Base-by-base conservation (phyloP, 371 early-diverging fungal species). In the Encephalitozoon hellem region DNA sequence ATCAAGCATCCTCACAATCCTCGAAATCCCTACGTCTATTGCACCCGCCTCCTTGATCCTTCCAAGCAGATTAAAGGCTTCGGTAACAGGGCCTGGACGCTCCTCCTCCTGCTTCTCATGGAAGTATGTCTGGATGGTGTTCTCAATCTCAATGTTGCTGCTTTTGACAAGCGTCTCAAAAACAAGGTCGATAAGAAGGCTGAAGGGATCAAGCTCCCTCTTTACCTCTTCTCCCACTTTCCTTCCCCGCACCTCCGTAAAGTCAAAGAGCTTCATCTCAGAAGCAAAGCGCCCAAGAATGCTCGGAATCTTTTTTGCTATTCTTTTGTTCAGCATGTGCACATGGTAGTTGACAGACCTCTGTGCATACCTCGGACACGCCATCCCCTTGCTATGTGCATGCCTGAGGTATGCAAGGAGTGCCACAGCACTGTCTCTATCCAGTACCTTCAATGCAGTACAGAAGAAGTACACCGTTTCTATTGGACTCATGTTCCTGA, bases 341-440 rank as follows among this genome's bases (percentile, higher is more conserved):
- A 72, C 59, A 23, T 72, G 72, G 30, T 52, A 72, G 47, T 59
- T 72, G 32, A 72, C 23, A 0, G 72, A 54, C 39, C 53, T 72
- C 45, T 72, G 72, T 12, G 72, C 72, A 49, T 72, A 72, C 42
- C 45, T 41, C 45, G 72, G 72, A n/a, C 55, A 72, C 8, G 0
- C 9, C 15, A 72, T 18, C n/a, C 47, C 34, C 23, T 23, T 72
- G 2, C 32, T 63, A n/a, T 72, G 72, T 8, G 45, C 30, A 30
- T 63, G 32, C 12, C 47, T 15, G 25, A 72, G 34, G 47, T 59
- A 72, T 18, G 52, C 59, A 43, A 72, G 34, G 6, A 72, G 47
- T 9, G n/a, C 8, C n/a, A 72, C 38, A 4, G 52, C 63, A n/a
- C 21, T 72, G 23, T n/a, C 15, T 43, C 63, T 53, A 30, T 72